Evolutionary conservation across 495 filamentous ascomycete species (phyloP), one percentile per base, ranked within the genome.

Genomic region (Lindgomyces ingoldianus): DNA sequence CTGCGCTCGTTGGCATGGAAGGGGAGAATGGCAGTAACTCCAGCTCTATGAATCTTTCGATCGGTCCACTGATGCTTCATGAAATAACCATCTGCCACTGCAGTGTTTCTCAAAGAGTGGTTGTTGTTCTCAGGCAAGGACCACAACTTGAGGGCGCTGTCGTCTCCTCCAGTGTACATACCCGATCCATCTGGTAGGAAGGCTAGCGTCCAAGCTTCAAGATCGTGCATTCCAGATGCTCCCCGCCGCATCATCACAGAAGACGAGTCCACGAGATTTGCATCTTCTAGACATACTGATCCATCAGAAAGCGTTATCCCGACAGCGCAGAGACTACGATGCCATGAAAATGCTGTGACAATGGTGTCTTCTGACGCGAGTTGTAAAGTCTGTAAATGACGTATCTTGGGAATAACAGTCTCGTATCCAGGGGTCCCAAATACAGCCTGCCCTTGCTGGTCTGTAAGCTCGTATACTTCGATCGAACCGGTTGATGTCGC

Each of bases 11-110:
- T 39, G 22, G n/a, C 4, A 9, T 4, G 1, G 10, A 91, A 68
- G 0, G 91, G 88, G 29, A 97, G 72, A 58, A 98, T 93, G 1
- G 91, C 85, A 0, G 93, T 97, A 1, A 98, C 91, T 3, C 94
- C 94, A 12, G 92, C 91, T 16, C 80, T 81, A 68, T 97, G 93
- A 27, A 81, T 79, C 57, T 75, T 83, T 14, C 61, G 64, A 54
- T 81, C 78, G 16, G 57, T 65, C 76, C 54, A 84, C 33, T 14
- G 33, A 39, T 6, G 33, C 14, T 6, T 39, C 14, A 39, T 39
- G 6, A 14, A 14, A 39, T 39, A 55, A 58, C 14, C 25, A 33
- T 48, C 39, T 33, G 45, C 22, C 12, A 53, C 47, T 16, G 52
- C 39, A 14, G 26, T 16, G 16, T 25, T 19, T 3, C 49, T 21